A percentile compares a stretch with the other conserved stretches of the same genome.
Conservation (phyloP, 1,284 basidiomycete genomes). For the Prillingera fragicola region DNA sequence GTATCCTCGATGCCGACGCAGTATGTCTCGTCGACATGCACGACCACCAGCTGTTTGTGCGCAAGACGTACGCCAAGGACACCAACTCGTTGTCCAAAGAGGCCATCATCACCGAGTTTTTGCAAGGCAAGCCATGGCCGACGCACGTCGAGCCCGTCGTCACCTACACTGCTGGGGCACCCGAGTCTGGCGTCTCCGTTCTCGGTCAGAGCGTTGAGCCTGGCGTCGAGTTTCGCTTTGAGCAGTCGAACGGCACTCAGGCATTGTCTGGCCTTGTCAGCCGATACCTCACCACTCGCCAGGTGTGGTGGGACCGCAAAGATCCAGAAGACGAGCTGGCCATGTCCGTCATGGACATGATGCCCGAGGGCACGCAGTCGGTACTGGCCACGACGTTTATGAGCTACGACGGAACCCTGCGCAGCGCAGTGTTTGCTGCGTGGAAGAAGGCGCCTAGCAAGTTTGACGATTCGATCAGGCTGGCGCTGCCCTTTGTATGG, state of each 20-base stretch:
- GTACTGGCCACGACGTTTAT: constrained; percentile 29
- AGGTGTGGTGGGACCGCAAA: constrained; percentile 39
- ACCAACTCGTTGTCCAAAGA: constrained; percentile 20
- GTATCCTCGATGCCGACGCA: constrained; percentile 33
- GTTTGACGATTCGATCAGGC: constrained; percentile 29
- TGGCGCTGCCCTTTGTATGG: constrained; percentile 35
- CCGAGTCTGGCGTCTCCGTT: constrained; percentile 8
- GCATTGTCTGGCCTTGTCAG: constrained; percentile 24
- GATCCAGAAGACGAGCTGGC: constrained; percentile 25
- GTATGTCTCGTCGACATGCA: constrained; percentile 32
- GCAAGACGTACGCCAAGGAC: constrained; percentile 7
- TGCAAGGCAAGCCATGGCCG: constrained; percentile 35
- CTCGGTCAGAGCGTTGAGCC: constrained; percentile 20
- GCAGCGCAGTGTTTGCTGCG: constrained; percentile 31
- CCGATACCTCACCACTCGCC: constrained; percentile 23
- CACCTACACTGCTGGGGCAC: constrained; percentile 16
- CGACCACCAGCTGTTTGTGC: constrained; percentile 38
- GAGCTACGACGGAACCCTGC: constrained; percentile 29
- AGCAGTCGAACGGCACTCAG: constrained; percentile 7
- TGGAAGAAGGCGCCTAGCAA: constrained; percentile 34
- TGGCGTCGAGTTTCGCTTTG: constrained; percentile 20
- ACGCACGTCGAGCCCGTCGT: constrained; percentile 31
- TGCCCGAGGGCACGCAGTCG: constrained; percentile 29
- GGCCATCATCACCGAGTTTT: constrained; percentile 26
- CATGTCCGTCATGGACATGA: constrained; percentile 25